Evolutionary conservation across 371 early-diverging fungal species (phyloP).

Genomic region (Chytridiales sp.): DNA sequence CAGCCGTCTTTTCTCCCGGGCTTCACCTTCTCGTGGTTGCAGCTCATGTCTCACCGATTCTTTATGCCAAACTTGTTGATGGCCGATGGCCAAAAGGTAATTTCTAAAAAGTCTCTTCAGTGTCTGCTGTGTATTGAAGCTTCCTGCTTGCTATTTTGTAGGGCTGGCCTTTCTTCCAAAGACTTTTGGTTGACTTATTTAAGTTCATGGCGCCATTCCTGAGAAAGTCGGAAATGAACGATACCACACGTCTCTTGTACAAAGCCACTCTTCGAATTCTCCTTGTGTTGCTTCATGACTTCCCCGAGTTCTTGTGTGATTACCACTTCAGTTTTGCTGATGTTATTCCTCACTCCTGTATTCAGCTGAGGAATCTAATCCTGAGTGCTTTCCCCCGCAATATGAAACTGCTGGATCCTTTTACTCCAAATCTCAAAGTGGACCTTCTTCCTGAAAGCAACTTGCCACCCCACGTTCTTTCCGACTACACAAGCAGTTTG

Average conservation of each 20-base stretch:
- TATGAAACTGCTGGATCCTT: conserved; percentile 96
- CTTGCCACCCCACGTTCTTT: conserved; percentile 79
- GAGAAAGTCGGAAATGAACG: conserved; percentile 57
- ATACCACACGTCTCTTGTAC: conserved; percentile 81
- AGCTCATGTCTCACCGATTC: conserved; percentile 85
- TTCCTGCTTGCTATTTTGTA: conserved; percentile 19
- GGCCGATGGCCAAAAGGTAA: conserved; percentile 66
- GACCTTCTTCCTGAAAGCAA: conserved; percentile 84
- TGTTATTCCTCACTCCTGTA: conserved; percentile 88
- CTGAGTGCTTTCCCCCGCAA: conserved; percentile 92
- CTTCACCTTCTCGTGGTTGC: conserved; percentile 96
- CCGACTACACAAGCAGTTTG: conserved; percentile 72
- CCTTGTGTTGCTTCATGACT: conserved; percentile 93
- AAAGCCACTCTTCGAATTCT: conserved; percentile 87
- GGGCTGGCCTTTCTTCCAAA: conserved; percentile 87
- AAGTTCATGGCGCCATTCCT: conserved; percentile 86
- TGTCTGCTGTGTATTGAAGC: background rate
- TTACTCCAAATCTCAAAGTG: conserved; percentile 92
- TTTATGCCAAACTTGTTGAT: conserved; percentile 87
- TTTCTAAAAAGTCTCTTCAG: background rate
- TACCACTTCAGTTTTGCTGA: conserved; percentile 91
- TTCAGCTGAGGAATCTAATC: conserved; percentile 93
- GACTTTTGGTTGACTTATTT: conserved; percentile 76
- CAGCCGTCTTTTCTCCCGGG: conserved; percentile 90
- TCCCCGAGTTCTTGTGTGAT: conserved; percentile 94